Evolutionary conservation across 1,139 yeast genomes (phyloP).

Genomic region (Diutina ranongensis): DNA sequence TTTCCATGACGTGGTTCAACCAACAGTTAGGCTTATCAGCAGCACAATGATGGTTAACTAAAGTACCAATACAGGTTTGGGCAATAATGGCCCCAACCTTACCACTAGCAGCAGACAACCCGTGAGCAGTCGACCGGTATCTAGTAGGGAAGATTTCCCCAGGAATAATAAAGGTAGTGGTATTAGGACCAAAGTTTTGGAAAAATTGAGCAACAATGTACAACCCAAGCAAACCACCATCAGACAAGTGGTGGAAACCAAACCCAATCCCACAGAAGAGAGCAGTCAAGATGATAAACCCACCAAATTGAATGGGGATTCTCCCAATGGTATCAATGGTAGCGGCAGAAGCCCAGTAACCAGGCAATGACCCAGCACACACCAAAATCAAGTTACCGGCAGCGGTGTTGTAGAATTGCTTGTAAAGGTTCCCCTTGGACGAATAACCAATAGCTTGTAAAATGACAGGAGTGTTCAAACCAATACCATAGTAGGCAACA

Average conservation of each 20-base stretch:
- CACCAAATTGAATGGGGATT: constrained; percentile 66
- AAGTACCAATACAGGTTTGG: constrained; percentile 80
- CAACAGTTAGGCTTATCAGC: constrained; percentile 50
- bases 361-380: constrained; percentile 89
- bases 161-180: constrained; percentile 90
- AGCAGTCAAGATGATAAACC: constrained; percentile 58
- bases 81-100: constrained; percentile 96
- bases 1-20: constrained; percentile 86
- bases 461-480: constrained; percentile 67
- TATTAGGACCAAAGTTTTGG: constrained; percentile 90
- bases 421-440: constrained; percentile 48
- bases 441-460: constrained; percentile 73
- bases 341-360: constrained; percentile 76
- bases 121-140: constrained; percentile 97
- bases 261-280: constrained; percentile 69
- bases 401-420: constrained; percentile 59
- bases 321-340: constrained; percentile 72
- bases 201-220: constrained; percentile 74
- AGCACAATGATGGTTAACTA: constrained; percentile 67
- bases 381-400: constrained; percentile 82
- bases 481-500: constrained; percentile 88
- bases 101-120: constrained; percentile 93
- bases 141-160: constrained; percentile 97
- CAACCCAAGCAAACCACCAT: constrained; percentile 52
- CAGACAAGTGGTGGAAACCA: constrained; percentile 52